Conservation (phyloP, 768 basidiomycete species). For the Suillus discolor region DNA sequence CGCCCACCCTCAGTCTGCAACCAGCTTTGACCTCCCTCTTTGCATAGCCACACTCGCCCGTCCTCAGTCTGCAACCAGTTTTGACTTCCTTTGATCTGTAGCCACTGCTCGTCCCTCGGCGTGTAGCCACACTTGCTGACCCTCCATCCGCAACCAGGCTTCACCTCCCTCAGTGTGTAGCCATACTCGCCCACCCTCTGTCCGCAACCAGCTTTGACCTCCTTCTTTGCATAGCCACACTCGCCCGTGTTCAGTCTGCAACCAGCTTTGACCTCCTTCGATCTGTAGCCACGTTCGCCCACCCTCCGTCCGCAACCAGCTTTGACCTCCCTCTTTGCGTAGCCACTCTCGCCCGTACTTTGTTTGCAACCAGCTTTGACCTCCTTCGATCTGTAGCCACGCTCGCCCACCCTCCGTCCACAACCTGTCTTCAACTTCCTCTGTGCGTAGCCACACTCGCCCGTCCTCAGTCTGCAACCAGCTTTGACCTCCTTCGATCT, state of each 20-base stretch:
- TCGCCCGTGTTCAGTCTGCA: not conserved
- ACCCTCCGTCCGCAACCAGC: too few relatives aligned
- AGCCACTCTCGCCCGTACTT: not conserved
- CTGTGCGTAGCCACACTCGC: not conserved
- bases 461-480: not conserved
- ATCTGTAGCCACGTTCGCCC: too few relatives aligned
- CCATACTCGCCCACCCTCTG: not conserved
- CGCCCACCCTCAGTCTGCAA: not conserved
- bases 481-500: not conserved
- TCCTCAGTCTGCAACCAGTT: too few relatives aligned
- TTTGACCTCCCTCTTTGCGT: too few relatives aligned
- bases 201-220: not conserved
- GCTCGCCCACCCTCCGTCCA: not conserved
- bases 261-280: not conserved
- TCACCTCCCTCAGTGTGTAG: too few relatives aligned
- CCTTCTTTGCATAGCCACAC: not conserved
- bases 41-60: too few relatives aligned
- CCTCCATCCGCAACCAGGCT: too few relatives aligned
- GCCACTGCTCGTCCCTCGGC: too few relatives aligned
- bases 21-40: too few relatives aligned
- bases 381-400: not conserved
- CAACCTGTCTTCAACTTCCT: too few relatives aligned
- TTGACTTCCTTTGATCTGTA: too few relatives aligned
- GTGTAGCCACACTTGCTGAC: too few relatives aligned
- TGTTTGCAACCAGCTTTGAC: not conserved